Evolutionary conservation across 2,329 filamentous ascomycete species (phyloP), one percentile per base, ranked within the genome.

Genomic region (Colletotrichum aenigma): DNA sequence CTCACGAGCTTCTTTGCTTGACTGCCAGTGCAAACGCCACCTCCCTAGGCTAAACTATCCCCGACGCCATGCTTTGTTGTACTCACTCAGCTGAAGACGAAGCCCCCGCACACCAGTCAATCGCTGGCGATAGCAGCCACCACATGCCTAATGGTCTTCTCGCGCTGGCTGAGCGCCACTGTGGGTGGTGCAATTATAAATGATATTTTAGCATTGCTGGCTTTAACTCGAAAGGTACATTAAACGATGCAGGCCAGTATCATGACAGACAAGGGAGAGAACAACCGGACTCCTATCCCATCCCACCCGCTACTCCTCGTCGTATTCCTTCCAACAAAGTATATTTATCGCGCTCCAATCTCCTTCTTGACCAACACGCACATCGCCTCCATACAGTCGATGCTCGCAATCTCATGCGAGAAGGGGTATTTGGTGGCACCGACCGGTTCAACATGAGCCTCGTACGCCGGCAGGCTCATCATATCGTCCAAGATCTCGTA

Each of bases 311-410:
- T 6, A n/a, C 7, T 26, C 55, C 55, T 58, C 26, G 15, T 21
- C 24, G 15, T 30, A 58, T n/a, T 8, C 55, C 21, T 58, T 58
- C 15, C 6, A 52, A 52, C 21, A 30, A 30, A 7, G 24, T 12
- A 15, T 12, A 8, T 3, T 56, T 12, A 67, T 56, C 38, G 38
- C n/a, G 65, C 48, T 48, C 55, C 66, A 18, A 30, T 16, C 30
- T 58, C 76, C 71, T 80, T 80, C 76, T 81, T 83, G 30, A 74
- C 75, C n/a, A 83, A 76, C 4, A 77, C 75, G 69, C 81, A 83
- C 30, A 84, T 78, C 24, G 82, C 80, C 9, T 73, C 77, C 79
- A 80, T 81, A 48, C 82, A 84, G 13, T 83, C 79, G 7, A 84
- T 79, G 21, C 78, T 79, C 24, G 78, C 64, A 34, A 84, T 58